Conservation (phyloP, 1,284 basidiomycete genomes). For the Boletellus deceptivus region DNA sequence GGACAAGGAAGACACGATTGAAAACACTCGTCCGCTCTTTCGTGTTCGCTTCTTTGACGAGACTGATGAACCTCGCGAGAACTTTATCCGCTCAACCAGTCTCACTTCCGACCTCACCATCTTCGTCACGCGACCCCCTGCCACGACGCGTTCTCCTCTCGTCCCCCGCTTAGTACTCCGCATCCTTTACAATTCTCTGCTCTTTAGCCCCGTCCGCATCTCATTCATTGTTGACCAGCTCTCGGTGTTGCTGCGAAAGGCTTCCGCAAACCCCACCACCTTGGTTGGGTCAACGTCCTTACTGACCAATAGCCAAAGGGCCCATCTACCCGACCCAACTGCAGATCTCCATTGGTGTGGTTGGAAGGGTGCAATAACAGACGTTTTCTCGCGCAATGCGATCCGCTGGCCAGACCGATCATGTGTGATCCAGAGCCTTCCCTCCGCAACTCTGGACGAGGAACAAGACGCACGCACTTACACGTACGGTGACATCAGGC, state of each 20-base stretch:
- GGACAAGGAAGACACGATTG: constrained; percentile 56
- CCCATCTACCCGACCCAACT: constrained; percentile 79
- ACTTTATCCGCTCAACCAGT: constrained; percentile 77
- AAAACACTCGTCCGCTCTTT: constrained; percentile 70
- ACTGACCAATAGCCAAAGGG: constrained; percentile 72
- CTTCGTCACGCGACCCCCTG: constrained; percentile 65
- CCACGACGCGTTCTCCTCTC: constrained; percentile 69
- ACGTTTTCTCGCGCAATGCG: constrained; percentile 88
- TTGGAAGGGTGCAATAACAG: constrained; percentile 94
- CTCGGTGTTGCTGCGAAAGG: constrained; percentile 74
- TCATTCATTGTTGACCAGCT: constrained; percentile 85
- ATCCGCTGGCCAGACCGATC: constrained; percentile 71
- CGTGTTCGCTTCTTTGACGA: constrained; percentile 97
- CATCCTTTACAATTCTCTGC: constrained; percentile 91
- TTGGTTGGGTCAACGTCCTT: constrained; percentile 78
- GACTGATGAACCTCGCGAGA: constrained; percentile 70
- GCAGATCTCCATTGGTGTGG: constrained; percentile 96
- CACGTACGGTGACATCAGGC: constrained; percentile 82
- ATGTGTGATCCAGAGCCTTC: constrained; percentile 81
- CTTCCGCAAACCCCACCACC: constrained; percentile 59
- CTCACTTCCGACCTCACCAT: constrained; percentile 92
- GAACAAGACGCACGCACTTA: constrained; percentile 62
- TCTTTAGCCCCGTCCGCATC: constrained; percentile 85
- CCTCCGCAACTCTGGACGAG: constrained; percentile 40
- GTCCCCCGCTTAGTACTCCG: constrained; percentile 81